Evolutionary conservation across 2,329 filamentous ascomycete genomes (phyloP).

Genomic region (Pyrenochaeta sp.): DNA sequence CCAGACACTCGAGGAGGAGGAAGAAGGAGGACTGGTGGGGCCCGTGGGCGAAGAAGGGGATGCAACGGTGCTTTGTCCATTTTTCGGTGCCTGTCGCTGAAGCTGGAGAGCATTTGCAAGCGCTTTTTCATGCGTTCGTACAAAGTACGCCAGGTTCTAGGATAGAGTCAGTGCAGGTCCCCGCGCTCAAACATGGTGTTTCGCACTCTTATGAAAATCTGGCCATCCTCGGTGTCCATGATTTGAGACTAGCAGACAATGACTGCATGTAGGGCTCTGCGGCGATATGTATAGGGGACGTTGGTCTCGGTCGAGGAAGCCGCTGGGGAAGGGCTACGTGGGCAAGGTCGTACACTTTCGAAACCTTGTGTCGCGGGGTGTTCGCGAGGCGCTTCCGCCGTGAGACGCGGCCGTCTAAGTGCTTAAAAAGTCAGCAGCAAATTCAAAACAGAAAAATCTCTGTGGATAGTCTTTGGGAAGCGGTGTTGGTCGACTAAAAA

Average conservation of each 20-base stretch:
- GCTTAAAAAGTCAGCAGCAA: constrained; percentile 34
- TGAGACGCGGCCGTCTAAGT: constrained; percentile 30
- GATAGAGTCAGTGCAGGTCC: constrained; percentile 39
- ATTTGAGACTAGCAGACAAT: constrained; percentile 35
- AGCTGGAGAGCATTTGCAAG: constrained; percentile 94
- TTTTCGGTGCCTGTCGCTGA: constrained; percentile 74
- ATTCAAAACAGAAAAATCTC: constrained; percentile 3
- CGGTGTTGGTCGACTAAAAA: constrained; percentile 17
- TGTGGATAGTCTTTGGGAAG: constrained; percentile 11
- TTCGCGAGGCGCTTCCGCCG: constrained; percentile 30
- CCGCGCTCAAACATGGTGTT: constrained; percentile 1
- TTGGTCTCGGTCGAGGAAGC: constrained; percentile 18
- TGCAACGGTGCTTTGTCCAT: constrained; percentile 61
- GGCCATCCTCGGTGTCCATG: constrained; percentile 91
- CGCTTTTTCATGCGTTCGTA: constrained; percentile 96
- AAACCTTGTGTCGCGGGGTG: constrained; percentile 23
- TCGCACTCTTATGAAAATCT: constrained; percentile 84
- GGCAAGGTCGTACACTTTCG: constrained; percentile 20
- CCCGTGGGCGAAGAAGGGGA: constrained; percentile 50
- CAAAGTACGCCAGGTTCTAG: constrained; percentile 93
- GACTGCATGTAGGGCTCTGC: constrained; percentile 45
- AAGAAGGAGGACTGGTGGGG: constrained; percentile 57
- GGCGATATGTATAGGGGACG: constrained; percentile 8
- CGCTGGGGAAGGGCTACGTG: constrained; percentile 18
- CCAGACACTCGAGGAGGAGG: constrained; percentile 73